Conservation (phyloP, 208 protist species). For the Angomonas ambiguus region DNA sequence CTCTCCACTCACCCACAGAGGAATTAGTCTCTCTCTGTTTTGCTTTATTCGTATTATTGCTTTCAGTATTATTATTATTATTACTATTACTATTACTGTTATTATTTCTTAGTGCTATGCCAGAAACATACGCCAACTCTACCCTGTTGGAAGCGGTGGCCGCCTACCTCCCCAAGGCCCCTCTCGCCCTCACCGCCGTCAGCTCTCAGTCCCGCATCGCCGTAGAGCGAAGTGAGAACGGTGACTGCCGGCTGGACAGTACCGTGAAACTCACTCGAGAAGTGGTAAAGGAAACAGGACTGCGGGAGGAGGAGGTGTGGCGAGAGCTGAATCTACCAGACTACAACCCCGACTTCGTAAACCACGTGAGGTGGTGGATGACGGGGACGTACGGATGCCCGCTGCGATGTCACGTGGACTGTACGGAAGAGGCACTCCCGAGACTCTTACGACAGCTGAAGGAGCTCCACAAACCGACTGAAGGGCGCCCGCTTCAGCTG, state of each 20-base stretch:
- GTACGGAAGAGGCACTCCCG: neutral
- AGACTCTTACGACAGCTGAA: neutral
- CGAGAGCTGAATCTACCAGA: too few relatives aligned
- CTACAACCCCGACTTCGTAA: neutral
- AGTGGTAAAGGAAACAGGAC: too few relatives aligned
- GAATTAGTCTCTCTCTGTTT: too few relatives aligned
- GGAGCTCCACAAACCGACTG: neutral
- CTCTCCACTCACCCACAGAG: too few relatives aligned
- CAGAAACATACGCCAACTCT: too few relatives aligned
- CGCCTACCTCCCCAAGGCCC: neutral
- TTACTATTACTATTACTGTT: too few relatives aligned
- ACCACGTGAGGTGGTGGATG: neutral
- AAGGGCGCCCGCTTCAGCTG: neutral
- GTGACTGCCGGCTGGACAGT: too few relatives aligned
- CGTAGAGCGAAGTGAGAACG: neutral
- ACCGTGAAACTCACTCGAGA: too few relatives aligned
- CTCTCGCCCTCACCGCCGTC: neutral
- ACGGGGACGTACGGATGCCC: neutral
- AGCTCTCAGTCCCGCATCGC: neutral
- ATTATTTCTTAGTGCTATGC: too few relatives aligned
- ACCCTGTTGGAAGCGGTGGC: too few relatives aligned
- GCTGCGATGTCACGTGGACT: neutral
- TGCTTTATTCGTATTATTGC: too few relatives aligned
- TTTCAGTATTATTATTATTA: slow-evolving; percentile 5
- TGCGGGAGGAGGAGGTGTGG: too few relatives aligned